Evolutionary conservation across 2,329 filamentous ascomycete species (phyloP), one percentile per base, ranked within the genome.

Genomic region (Diatrype stigma): DNA sequence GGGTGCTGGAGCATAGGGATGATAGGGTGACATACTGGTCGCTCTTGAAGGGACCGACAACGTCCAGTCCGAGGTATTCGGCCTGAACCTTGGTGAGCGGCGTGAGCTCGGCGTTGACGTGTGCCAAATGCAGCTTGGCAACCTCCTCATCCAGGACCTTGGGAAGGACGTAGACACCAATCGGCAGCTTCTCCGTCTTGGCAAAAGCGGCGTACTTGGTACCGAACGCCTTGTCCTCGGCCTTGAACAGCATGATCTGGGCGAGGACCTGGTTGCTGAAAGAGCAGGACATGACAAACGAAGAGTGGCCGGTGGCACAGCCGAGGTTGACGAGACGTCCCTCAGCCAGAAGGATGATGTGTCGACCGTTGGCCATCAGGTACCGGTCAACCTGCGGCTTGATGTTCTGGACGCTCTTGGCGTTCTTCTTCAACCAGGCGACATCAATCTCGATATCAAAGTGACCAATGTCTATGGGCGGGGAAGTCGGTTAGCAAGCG

Each of bases 261-360:
- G 94, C 94, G 73, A 99, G 90, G 67, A 97, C 94, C 84, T 99
- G 94, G 88, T 99, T 99, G 84, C 92, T 96, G 88, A 99, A 99
- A 60, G 93, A 97, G 88, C 94, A 99, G 67, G 92, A 96, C 94
- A 99, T 97, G 82, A 99, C 94, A 77, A 99, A 99, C 48, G 93
- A 97, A 63, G 92, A 96, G 88, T 99, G 94, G 64, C 94, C 94
- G 60, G 94, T 99, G 71, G 94, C 94, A 77, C 94, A 99, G 76
- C 94, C 94, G 66, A 99, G 83, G 87, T 99, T 99, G 80, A 99
- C 94, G 61, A 99, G 89, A 81, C 94, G 93, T 65, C 94, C 94
- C 82, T 97, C 94, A 59, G 94, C 94, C 60, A 99, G 86, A 67
- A 99, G 91, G 77, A 99, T 96, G 82, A 99, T 92, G 84, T 97